Percentiles rank a stretch among this genome's conserved stretches.
These are phyloP conservation scores for Thelonectria discophora DNA, from an alignment of 2,329 filamentous ascomycete species.

Conservation along the genomic window DNA sequence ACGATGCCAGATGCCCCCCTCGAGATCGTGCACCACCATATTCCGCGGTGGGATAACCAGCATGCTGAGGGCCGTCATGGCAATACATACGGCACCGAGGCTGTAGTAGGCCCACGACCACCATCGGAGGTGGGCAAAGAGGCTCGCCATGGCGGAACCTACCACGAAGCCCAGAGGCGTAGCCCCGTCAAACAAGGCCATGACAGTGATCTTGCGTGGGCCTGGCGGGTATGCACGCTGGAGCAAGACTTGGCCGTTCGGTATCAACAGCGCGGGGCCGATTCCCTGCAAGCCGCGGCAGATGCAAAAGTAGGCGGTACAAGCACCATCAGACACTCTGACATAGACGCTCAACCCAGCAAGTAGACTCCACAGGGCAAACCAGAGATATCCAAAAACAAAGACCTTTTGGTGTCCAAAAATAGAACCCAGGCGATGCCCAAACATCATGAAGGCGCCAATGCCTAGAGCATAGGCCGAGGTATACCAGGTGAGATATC, in stretches of 20 bases:
- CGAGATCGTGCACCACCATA: conserved; percentile 36
- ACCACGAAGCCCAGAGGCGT: conserved; percentile 38
- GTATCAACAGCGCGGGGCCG: conserved; percentile 35
- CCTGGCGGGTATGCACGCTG: conserved; percentile 40
- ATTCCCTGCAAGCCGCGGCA: conserved; percentile 41
- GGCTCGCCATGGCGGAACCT: conserved; percentile 38
- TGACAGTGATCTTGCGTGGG: conserved; percentile 34
- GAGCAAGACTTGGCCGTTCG: conserved; percentile 37
- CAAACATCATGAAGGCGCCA: conserved; percentile 33
- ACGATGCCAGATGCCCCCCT: conserved; percentile 38
- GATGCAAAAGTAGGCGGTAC: conserved; percentile 36
- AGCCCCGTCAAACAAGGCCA: conserved; percentile 39
- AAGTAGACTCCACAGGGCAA: conserved; percentile 40
- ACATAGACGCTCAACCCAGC: conserved; percentile 36
- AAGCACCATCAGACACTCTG: conserved; percentile 17
- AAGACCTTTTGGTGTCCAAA: conserved; percentile 38
- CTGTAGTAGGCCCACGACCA: conserved; percentile 42
- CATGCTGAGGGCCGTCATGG: conserved; percentile 33
- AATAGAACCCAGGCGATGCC: conserved; percentile 37
- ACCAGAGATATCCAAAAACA: conserved; percentile 38
- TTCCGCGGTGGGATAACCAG: conserved; percentile 34
- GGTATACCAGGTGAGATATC: conserved; percentile 38
- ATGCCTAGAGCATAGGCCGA: conserved; percentile 36
- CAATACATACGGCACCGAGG: conserved; percentile 33
- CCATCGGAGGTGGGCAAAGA: conserved; percentile 35